phyloP scores from a whole-genome alignment of 2,329 filamentous ascomycete genomes.

The Penicillium sp. region DNA sequence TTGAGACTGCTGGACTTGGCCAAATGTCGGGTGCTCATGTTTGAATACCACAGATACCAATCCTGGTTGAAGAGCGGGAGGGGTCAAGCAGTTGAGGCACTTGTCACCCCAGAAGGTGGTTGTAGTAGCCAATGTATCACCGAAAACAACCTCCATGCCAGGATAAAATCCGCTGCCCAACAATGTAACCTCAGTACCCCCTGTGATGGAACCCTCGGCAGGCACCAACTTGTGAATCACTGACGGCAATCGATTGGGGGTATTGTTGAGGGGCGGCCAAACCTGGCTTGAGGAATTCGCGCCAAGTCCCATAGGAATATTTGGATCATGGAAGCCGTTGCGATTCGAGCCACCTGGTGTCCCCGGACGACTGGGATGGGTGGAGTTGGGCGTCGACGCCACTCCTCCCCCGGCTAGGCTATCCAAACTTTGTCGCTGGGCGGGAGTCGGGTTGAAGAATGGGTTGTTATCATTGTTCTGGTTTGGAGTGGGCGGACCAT shows the following conservation, averaged over 20 bases:
- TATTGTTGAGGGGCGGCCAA: constrained; percentile 54
- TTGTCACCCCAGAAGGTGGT: constrained; percentile 80
- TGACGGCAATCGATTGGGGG: constrained; percentile 55
- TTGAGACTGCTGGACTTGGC: constrained; percentile 46
- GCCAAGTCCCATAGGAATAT: constrained; percentile 29
- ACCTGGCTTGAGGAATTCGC: constrained; percentile 53
- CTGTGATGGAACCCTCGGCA: constrained; percentile 74
- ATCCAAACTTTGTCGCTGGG: constrained; percentile 65
- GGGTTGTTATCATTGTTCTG: constrained; percentile 59
- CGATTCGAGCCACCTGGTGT: constrained; percentile 59
- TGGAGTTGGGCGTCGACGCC: constrained; percentile 70
- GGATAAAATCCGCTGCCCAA: constrained; percentile 78
- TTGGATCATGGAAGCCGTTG: constrained; percentile 44
- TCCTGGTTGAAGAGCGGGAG: constrained; percentile 67
- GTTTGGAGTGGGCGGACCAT: constrained; percentile 66
- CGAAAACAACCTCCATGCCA: constrained; percentile 82
- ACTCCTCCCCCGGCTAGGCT: constrained; percentile 63
- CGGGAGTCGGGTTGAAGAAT: constrained; percentile 55
- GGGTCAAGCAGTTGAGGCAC: constrained; percentile 75
- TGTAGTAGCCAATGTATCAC: constrained; percentile 65
- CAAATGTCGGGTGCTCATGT: constrained; percentile 52
- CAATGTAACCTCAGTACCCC: constrained; percentile 84
- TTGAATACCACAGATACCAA: constrained; percentile 70
- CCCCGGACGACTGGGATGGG: constrained; percentile 73
- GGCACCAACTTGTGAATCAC: constrained; percentile 82